Conservation (phyloP, 108 stramenopile species). For the Licmophora abbreviata region DNA sequence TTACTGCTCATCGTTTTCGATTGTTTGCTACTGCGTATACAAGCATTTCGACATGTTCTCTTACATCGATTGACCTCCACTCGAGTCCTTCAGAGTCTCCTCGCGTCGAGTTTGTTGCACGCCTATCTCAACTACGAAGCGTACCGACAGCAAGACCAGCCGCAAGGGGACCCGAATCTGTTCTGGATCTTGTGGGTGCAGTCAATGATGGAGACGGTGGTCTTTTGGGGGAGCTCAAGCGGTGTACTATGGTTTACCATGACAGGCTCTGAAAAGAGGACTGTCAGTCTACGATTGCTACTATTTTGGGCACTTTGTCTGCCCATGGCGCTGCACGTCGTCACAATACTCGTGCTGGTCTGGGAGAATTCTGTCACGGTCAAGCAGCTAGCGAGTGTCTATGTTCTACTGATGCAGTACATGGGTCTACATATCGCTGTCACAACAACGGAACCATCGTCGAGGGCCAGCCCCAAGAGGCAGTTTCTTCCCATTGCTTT, state of each 20-base stretch:
- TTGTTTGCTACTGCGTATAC: slow-evolving; percentile 39
- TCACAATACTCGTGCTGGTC: slow-evolving; percentile 32
- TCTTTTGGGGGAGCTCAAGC: slow-evolving; percentile 1
- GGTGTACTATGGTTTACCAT: neutral
- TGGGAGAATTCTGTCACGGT: slow-evolving; percentile 52
- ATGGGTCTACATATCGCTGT: slow-evolving; percentile 4
- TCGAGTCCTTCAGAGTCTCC: no score
- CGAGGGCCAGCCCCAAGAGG: no score
- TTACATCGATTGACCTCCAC: slow-evolving; percentile 27
- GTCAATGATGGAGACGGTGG: slow-evolving; percentile 8
- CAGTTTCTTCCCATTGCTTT: no score
- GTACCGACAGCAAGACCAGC: neutral
- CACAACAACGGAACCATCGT: no score
- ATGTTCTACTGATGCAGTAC: slow-evolving; percentile 23
- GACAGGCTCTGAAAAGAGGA: neutral
- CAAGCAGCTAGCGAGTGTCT: slow-evolving; percentile 14
- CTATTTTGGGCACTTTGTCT: slow-evolving; percentile 25
- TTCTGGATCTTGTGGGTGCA: slow-evolving; percentile 4
- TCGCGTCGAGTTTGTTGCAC: slow-evolving; percentile 19
- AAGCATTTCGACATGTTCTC: slow-evolving; percentile 57
- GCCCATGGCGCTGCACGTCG: slow-evolving; percentile 34
- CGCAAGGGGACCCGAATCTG: neutral
- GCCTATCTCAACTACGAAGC: slow-evolving; percentile 21
- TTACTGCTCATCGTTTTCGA: slow-evolving; percentile 50
- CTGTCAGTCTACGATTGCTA: slow-evolving; percentile 5